Percentiles rank a stretch among this genome's conserved stretches.
These are phyloP conservation scores for Trichoderma polysporum DNA, from an alignment of 2,329 filamentous ascomycete genomes.

Conservation along the genomic window DNA sequence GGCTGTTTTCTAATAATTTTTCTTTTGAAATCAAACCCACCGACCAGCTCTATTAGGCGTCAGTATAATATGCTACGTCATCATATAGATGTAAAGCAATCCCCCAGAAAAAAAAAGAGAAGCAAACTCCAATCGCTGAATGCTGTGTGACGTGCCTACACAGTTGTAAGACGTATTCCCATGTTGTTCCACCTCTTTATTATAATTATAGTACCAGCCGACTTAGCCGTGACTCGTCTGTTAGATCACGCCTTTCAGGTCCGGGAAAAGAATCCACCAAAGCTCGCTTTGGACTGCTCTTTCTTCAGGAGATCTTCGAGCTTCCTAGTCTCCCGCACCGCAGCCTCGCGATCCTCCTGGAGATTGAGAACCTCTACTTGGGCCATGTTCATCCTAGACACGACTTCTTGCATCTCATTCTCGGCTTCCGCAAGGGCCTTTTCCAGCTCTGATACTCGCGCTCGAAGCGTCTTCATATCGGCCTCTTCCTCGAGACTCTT, in stretches of 20 bases:
- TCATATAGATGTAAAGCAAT: conserved; percentile 24
- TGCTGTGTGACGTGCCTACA: conserved; percentile 30
- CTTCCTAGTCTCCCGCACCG: conserved; percentile 67
- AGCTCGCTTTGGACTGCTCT: conserved; percentile 55
- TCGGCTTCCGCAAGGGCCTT: conserved; percentile 61
- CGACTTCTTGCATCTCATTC: conserved; percentile 78
- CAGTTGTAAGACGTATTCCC: not conserved
- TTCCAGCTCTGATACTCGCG: conserved; percentile 81
- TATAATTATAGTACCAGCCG: not conserved
- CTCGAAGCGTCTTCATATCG: conserved; percentile 73
- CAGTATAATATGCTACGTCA: conserved; percentile 19
- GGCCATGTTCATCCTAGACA: conserved; percentile 74
- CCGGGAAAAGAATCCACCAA: conserved; percentile 16
- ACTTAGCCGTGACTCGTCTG: not conserved
- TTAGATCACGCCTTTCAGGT: not conserved
- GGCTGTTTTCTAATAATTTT: not conserved
- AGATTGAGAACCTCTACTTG: conserved; percentile 82
- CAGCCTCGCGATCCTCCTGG: conserved; percentile 72
- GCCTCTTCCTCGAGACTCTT: conserved; percentile 70
- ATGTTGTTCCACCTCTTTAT: conserved; percentile 9
- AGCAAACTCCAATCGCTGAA: conserved; percentile 41
- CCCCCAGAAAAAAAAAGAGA: conserved; percentile 28
- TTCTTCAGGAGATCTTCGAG: conserved; percentile 66
- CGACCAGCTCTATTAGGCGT: not conserved
- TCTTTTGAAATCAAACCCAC: not conserved